Evolutionary conservation across 1,284 basidiomycete genomes (phyloP).

Genomic region (Cerrena zonata): DNA sequence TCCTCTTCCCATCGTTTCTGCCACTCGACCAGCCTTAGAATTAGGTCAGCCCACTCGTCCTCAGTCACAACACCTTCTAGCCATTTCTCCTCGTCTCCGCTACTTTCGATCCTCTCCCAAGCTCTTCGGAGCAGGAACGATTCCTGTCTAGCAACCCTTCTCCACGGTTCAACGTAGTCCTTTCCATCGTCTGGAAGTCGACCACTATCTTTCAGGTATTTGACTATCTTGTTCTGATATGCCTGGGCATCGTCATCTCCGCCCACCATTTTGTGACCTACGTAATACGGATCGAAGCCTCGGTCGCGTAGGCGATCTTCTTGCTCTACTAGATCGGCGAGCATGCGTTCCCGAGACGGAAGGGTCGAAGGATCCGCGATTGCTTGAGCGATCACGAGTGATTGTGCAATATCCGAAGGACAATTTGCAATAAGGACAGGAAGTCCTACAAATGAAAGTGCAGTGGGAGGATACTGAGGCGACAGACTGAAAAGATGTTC

Average conservation of each 20-base stretch:
- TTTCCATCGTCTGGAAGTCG: slow-evolving; percentile 37
- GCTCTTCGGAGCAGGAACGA: slow-evolving; percentile 33
- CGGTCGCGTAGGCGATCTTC: slow-evolving; percentile 34
- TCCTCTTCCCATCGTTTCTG: slow-evolving; percentile 38
- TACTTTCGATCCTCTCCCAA: slow-evolving; percentile 40
- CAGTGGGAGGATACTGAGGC: slow-evolving; percentile 39
- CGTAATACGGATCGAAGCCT: slow-evolving; percentile 44
- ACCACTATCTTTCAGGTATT: slow-evolving; percentile 37
- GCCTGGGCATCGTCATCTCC: slow-evolving; percentile 33
- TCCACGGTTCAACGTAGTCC: slow-evolving; percentile 47
- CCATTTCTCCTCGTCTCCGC: slow-evolving; percentile 33
- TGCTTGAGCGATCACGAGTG: slow-evolving; percentile 39
- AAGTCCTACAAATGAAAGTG: slow-evolving; percentile 51
- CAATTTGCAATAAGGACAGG: slow-evolving; percentile 41
- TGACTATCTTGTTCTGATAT: slow-evolving; percentile 45
- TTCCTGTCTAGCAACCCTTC: slow-evolving; percentile 32
- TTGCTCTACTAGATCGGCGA: slow-evolving; percentile 35
- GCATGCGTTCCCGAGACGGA: slow-evolving; percentile 33
- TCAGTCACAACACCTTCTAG: slow-evolving; percentile 34
- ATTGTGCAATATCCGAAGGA: slow-evolving; percentile 47
- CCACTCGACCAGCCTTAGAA: slow-evolving; percentile 43
- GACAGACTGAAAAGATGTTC: slow-evolving; percentile 48
- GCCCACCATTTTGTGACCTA: slow-evolving; percentile 43
- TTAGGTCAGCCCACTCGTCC: slow-evolving; percentile 44
- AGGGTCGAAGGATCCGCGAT: slow-evolving; percentile 40